phyloP scores from a whole-genome alignment of 352 stramenopile species.

The Globisporangium lucens region DNA sequence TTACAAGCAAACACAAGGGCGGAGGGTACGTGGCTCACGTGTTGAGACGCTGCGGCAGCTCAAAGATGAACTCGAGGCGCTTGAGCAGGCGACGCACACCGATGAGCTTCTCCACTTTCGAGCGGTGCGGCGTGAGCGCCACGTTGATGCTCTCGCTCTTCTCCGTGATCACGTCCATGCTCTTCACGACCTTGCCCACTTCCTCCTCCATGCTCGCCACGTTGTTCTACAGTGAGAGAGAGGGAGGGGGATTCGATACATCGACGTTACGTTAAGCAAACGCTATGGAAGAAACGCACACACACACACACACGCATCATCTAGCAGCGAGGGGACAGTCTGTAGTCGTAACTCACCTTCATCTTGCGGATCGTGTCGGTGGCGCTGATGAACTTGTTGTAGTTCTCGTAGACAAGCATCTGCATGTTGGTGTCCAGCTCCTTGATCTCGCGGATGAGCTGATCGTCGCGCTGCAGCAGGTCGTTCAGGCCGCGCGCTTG shows the following conservation, averaged over 20 bases:
- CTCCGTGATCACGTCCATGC: conserved; percentile 87
- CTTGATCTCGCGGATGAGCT: conserved; percentile 89
- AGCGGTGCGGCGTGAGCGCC: conserved; percentile 75
- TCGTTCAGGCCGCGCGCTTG: conserved; percentile 61
- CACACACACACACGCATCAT: no score
- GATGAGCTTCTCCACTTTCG: conserved; percentile 96
- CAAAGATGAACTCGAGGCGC: conserved; percentile 97
- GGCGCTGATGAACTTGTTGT: conserved; percentile 99
- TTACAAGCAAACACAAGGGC: not conserved
- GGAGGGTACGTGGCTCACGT: conserved; percentile 24
- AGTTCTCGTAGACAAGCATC: conserved; percentile 99
- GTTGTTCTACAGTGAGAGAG: conserved; percentile 54
- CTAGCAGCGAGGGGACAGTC: not conserved
- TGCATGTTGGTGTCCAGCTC: conserved; percentile 99
- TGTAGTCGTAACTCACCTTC: conserved; percentile 45
- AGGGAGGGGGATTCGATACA: not conserved
- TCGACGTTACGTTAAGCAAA: not conserved
- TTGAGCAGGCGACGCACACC: conserved; percentile 94
- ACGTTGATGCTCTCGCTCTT: conserved; percentile 88
- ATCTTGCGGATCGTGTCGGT: conserved; percentile 98
- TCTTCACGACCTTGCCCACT: conserved; percentile 80
- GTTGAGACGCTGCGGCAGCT: conserved; percentile 90
- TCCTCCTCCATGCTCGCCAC: conserved; percentile 91
- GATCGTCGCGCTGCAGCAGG: conserved; percentile 65
- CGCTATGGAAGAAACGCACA: no score